phyloP scores from a whole-genome alignment of 805 yeast species.

The Candida insectorum region DNA sequence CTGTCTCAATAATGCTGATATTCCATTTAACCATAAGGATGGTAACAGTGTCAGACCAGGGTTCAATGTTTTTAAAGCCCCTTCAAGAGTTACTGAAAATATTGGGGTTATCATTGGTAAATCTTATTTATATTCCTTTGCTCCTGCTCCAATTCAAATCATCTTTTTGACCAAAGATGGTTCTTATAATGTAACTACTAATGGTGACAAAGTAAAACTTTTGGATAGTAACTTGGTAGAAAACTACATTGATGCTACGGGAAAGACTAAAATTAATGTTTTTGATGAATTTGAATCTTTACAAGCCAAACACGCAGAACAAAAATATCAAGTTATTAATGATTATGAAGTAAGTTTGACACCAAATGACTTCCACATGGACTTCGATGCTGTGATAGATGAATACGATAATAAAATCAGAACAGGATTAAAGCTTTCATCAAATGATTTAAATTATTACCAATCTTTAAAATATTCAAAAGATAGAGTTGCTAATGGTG shows the following conservation, averaged over 20 bases:
- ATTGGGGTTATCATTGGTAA: slow-evolving; percentile 28
- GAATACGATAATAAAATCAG: slow-evolving; percentile 14
- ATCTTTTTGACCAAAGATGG: slow-evolving; percentile 39
- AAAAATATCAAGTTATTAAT: slow-evolving; percentile 18
- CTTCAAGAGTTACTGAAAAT: slow-evolving; percentile 26
- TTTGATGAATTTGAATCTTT: slow-evolving; percentile 20
- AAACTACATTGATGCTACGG: slow-evolving; percentile 4
- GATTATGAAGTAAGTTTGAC: slow-evolving; percentile 25
- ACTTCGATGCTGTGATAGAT: slow-evolving; percentile 16
- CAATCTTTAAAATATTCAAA: slow-evolving; percentile 31
- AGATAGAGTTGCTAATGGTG: slow-evolving; percentile 19
- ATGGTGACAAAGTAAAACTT: slow-evolving; percentile 18
- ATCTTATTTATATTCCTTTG: slow-evolving; percentile 41
- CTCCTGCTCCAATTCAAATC: slow-evolving; percentile 33
- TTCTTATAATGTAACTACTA: slow-evolving; percentile 23
- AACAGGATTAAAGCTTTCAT: slow-evolving; percentile 15
- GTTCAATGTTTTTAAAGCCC: slow-evolving; percentile 33
- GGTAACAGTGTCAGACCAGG: slow-evolving; percentile 29
- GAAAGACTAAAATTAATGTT: slow-evolving; percentile 10
- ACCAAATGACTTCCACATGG: slow-evolving; percentile 24
- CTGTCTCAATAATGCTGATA: slow-evolving; percentile 17
- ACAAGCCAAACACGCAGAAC: slow-evolving; percentile 15
- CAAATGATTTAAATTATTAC: slow-evolving; percentile 25
- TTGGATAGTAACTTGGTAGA: slow-evolving; percentile 16
- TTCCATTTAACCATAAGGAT: slow-evolving; percentile 10